Conservation (phyloP, 345 rosid genomes). For the Salix dunnii region DNA sequence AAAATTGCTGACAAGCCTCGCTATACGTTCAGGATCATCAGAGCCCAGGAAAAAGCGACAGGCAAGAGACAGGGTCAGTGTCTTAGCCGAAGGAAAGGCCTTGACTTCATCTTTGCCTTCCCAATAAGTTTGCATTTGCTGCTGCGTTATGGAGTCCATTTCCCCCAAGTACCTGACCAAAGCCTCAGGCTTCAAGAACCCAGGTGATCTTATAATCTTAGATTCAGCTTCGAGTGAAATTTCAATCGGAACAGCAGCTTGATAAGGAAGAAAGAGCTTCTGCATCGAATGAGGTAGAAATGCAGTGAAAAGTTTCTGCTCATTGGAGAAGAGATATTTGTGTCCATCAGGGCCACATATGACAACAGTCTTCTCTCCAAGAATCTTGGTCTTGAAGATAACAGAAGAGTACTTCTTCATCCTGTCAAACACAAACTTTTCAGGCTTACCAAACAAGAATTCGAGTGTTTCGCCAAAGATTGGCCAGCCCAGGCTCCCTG, state of each 20-base stretch:
- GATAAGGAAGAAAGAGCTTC: slow-evolving; percentile 43
- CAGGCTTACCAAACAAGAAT: slow-evolving; percentile 50
- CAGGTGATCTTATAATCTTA: slow-evolving; percentile 31
- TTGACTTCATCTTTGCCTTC: slow-evolving; percentile 33
- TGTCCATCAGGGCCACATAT: slow-evolving; percentile 57
- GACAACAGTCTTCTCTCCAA: slow-evolving; percentile 50
- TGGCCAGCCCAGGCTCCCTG: slow-evolving; percentile 66
- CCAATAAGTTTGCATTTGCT: slow-evolving; percentile 39
- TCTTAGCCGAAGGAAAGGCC: slow-evolving; percentile 36
- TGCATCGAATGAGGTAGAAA: slow-evolving; percentile 52
- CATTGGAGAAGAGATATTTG: slow-evolving; percentile 55
- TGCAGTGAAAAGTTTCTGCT: slow-evolving; percentile 49
- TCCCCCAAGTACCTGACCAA: slow-evolving; percentile 40
- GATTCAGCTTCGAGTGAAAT: slow-evolving; percentile 26
- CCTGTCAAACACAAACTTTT: slow-evolving; percentile 42
- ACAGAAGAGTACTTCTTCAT: slow-evolving; percentile 43
- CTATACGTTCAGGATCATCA: slow-evolving; percentile 38
- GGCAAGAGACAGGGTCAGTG: slow-evolving; percentile 46
- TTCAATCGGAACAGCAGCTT: slow-evolving; percentile 18
- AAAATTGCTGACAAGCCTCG: slow-evolving; percentile 37
- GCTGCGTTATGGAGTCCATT: slow-evolving; percentile 48
- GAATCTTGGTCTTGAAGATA: slow-evolving; percentile 53
- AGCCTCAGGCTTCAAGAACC: slow-evolving; percentile 55
- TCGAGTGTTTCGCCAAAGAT: slow-evolving; percentile 43
- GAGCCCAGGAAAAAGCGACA: slow-evolving; percentile 49